phyloP scores from a whole-genome alignment of 306 rosid genomes.

The Quillaja saponaria region DNA sequence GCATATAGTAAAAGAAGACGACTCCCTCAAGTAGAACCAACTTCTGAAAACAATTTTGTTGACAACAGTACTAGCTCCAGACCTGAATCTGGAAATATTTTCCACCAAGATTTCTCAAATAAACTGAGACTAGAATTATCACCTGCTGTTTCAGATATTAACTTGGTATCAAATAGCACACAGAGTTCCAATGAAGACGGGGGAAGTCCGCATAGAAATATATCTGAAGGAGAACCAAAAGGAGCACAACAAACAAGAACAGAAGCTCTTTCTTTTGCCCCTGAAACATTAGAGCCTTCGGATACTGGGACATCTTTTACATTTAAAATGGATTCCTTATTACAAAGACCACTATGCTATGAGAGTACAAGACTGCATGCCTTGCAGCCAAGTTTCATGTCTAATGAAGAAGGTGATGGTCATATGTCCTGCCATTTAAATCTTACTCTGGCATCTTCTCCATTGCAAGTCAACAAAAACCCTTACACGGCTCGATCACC shows the following conservation, averaged over 20 bases:
- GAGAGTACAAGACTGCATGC: conserved; percentile 57
- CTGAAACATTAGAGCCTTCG: conserved; percentile 79
- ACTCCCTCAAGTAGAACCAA: conserved; percentile 66
- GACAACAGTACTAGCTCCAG: conserved; percentile 68
- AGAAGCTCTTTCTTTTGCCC: conserved; percentile 50
- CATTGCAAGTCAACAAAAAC: conserved; percentile 53
- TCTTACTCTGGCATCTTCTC: conserved; percentile 77
- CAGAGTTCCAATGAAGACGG: conserved; percentile 86
- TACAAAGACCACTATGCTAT: conserved; percentile 40
- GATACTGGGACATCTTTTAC: conserved; percentile 90
- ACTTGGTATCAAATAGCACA: conserved; percentile 80
- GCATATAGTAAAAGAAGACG: conserved; percentile 87
- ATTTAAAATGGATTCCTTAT: conserved; percentile 67
- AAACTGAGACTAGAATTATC: conserved; percentile 83
- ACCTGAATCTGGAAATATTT: conserved; percentile 65
- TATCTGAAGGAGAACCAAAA: conserved; percentile 58
- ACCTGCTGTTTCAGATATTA: conserved; percentile 78
- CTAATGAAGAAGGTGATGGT: conserved; percentile 79
- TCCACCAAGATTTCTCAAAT: conserved; percentile 79
- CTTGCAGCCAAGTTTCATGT: conserved; percentile 53
- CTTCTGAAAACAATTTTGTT: conserved; percentile 54
- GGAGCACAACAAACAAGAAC: conserved; percentile 56
- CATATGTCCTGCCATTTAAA: conserved; percentile 83
- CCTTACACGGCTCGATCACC: conserved; percentile 56
- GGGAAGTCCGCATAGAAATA: conserved; percentile 54